Percentiles rank a stretch among this genome's conserved stretches.
These are phyloP conservation scores for Fusarium setosum DNA, from an alignment of 2,329 filamentous ascomycete genomes.

Conservation along the genomic window DNA sequence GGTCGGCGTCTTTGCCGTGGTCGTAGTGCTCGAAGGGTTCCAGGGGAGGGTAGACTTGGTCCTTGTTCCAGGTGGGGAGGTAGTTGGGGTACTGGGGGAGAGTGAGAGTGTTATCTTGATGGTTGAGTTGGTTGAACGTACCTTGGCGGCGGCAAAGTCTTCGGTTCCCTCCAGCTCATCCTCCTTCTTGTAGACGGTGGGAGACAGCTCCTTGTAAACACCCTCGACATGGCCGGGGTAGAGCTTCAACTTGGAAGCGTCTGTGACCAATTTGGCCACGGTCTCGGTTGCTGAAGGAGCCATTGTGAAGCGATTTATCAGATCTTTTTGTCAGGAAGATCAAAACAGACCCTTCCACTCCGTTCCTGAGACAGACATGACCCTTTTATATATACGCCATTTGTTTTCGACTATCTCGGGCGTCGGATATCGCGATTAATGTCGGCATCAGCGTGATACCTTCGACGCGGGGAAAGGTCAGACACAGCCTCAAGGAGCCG, in stretches of 20 bases:
- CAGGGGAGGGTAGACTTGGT: constrained; percentile 73
- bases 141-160: constrained; percentile 39
- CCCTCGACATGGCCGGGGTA: constrained; percentile 41
- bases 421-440: constrained; percentile 21
- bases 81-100: constrained; percentile 73
- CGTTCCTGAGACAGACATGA: not conserved
- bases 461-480: constrained; percentile 23
- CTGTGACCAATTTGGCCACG: constrained; percentile 12
- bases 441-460: not conserved
- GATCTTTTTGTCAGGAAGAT: not conserved
- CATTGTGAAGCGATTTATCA: constrained; percentile 18
- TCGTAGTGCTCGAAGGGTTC: constrained; percentile 79
- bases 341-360: not conserved
- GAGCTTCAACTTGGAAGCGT: constrained; percentile 40
- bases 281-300: constrained; percentile 42
- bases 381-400: constrained; percentile 38
- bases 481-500: not conserved
- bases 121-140: not conserved
- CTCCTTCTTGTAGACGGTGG: constrained; percentile 32
- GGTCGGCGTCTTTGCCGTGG: constrained; percentile 80
- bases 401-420: constrained; percentile 3
- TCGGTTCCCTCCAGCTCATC: constrained; percentile 35
- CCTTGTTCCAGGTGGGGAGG: constrained; percentile 76
- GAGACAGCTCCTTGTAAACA: constrained; percentile 40
- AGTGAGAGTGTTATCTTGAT: fast-evolving